Percentiles rank a stretch among this genome's conserved stretches.
phyloP scores from a whole-genome alignment of 371 early-diverging fungal genomes.

The Amoeboaphelidium occidentale region DNA sequence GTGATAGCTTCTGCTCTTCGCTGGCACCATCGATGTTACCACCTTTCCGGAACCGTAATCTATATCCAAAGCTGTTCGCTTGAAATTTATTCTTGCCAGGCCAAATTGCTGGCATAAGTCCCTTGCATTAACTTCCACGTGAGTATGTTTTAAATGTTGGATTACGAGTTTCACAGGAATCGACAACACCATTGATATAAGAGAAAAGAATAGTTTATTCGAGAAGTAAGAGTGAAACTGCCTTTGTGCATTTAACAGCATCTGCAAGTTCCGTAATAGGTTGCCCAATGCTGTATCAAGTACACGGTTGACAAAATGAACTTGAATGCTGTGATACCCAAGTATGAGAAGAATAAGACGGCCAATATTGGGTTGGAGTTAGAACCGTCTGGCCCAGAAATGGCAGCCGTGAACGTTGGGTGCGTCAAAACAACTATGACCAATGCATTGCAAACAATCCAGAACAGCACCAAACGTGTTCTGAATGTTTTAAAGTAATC shows the following conservation, averaged over 20 bases:
- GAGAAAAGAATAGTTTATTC: too few species aligned
- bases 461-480: conserved; percentile 48
- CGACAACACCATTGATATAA: too few species aligned
- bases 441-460: conserved; percentile 52
- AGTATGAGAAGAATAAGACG: not conserved
- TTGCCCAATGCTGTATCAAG: not conserved
- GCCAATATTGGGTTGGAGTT: not conserved
- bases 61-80: too few species aligned
- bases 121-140: too few species aligned
- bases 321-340: not conserved
- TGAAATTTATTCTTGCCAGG: too few species aligned
- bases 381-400: not conserved
- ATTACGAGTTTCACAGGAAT: too few species aligned
- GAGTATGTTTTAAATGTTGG: too few species aligned
- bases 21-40: too few species aligned
- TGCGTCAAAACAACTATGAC: conserved; percentile 26
- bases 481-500: conserved; percentile 67
- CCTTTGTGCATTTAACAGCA: not conserved
- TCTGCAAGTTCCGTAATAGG: not conserved
- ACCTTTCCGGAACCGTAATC: too few species aligned
- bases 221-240: too few species aligned
- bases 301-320: not conserved
- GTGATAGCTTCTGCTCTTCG: too few species aligned
- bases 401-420: not conserved
- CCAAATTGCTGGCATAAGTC: too few species aligned